A percentile compares a stretch with the other conserved stretches of the same genome.
Evolutionary conservation across 371 early-diverging fungal species (phyloP).

Genomic region (Mucor circinelloides): DNA sequence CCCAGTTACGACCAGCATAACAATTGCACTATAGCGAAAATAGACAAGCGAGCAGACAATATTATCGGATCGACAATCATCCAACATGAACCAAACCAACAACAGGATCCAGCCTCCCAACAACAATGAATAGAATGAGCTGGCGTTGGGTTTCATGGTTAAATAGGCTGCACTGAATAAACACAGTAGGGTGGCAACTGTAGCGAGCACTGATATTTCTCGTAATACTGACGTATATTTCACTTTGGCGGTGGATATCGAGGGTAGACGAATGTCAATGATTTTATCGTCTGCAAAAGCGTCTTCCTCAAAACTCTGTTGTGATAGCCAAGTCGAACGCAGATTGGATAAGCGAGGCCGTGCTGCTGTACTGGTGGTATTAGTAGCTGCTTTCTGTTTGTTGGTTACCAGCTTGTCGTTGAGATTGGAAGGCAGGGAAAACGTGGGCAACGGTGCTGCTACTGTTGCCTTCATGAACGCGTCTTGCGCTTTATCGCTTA

Average conservation of each 20-base stretch:
- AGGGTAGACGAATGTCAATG: constrained; percentile 11
- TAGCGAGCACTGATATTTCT: background rate
- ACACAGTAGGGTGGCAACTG: background rate
- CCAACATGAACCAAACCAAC: constrained; percentile 3
- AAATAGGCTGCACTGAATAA: background rate
- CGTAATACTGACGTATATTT: background rate
- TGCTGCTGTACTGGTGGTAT: too few species aligned
- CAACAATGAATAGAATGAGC: background rate
- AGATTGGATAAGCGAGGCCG: constrained; percentile 34
- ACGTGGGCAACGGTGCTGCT: background rate
- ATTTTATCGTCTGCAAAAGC: constrained; percentile 9
- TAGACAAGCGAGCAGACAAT: background rate
- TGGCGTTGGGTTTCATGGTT: background rate
- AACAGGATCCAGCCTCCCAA: constrained; percentile 3
- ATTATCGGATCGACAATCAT: background rate
- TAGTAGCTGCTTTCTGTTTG: background rate
- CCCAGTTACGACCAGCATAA: background rate
- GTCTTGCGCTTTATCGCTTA: background rate
- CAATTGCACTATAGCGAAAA: background rate
- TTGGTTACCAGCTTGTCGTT: constrained; percentile 3
- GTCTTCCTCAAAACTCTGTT: constrained; percentile 8
- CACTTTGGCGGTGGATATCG: background rate
- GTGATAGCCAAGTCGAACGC: constrained; percentile 33
- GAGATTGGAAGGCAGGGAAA: constrained; percentile 16
- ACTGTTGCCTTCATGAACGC: constrained; percentile 9